Base-by-base conservation (phyloP, 2,329 filamentous ascomycete genomes). In the Colletotrichum tropicale region DNA sequence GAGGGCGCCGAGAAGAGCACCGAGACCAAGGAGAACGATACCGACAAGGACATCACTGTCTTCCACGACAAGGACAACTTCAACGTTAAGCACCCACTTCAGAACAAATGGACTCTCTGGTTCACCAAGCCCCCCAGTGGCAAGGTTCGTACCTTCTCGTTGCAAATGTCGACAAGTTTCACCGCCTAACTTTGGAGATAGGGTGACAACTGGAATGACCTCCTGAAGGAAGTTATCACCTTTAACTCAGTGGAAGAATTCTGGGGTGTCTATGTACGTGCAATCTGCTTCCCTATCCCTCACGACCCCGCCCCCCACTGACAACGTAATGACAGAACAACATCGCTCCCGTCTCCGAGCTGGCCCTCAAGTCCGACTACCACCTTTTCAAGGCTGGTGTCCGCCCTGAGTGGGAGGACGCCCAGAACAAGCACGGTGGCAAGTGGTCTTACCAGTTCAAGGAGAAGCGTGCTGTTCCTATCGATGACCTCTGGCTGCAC, bases 391-490 rank as follows among this genome's bases (percentile, higher is more conserved):
- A 99, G 90, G 94, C 94, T 81, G 96, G 96, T 79, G 95, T 99
- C 78, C 95, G 97, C 78, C 97, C 97, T 43, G 98, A 99, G 88
- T 99, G 97, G 97, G 97, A 99, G 87, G 97, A 99, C 85, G 90
- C 92, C 30, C 96, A 98, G 89, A 99, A 99, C 90, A 99, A 98
- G 91, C 96, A 98, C 85, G 97, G 97, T 81, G 97, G 97, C 87
- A 98, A 98, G 88, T 99, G 97, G 97, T 96, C 96, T 30, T 98
- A 98, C 88, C 94, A 95, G 82, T 98, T 98, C 93, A 98, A 98
- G 90, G 95, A 98, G 81, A 98, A 98, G 92, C 94, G 94, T 83
- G 92, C 90, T 80, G 91, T 98, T 84, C 95, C 96, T 81, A 98
- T 98, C 85, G 96, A 99, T 84, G 94, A 96, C 75, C 91, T 98